Conservation (phyloP, 1,139 yeast genomes). For the Tardiomyces digboiensis region DNA sequence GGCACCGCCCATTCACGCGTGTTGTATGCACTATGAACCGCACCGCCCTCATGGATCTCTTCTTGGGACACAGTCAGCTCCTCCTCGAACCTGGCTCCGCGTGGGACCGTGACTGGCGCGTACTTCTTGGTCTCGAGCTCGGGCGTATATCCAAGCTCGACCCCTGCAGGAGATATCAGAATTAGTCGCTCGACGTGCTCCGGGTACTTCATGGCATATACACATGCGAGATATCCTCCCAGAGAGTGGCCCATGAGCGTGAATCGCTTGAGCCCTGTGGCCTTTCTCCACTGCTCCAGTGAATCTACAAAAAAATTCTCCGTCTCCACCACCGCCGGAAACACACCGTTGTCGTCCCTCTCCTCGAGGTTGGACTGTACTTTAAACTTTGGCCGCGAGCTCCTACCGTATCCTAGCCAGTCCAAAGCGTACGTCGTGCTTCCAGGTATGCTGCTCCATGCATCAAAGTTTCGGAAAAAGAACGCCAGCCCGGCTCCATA, state of each 20-base stretch:
- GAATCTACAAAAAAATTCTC: slow-evolving; percentile 75
- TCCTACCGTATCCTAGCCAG: slow-evolving; percentile 75
- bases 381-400: slow-evolving; percentile 48
- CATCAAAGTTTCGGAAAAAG: slow-evolving; percentile 67
- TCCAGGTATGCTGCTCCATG: slow-evolving; percentile 29
- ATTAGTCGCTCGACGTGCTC: slow-evolving; percentile 51
- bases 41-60: slow-evolving; percentile 4
- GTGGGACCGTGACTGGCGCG: not conserved
- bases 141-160: slow-evolving; percentile 27
- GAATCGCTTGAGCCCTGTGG: slow-evolving; percentile 41
- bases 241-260: slow-evolving; percentile 84
- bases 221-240: slow-evolving; percentile 81
- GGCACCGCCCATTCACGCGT: slow-evolving; percentile 2
- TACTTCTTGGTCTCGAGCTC: slow-evolving; percentile 5
- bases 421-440: slow-evolving; percentile 66
- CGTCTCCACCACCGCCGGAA: slow-evolving; percentile 29
- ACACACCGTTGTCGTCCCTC: not conserved
- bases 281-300: slow-evolving; percentile 74
- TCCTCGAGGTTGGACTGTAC: not conserved
- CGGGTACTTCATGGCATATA: slow-evolving; percentile 72
- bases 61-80: not conserved
- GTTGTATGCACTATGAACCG: not conserved
- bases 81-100: not conserved
- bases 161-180: slow-evolving; percentile 85
- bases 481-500: slow-evolving; percentile 87